Base-by-base conservation (phyloP, 495 filamentous ascomycete species). In the Poronia punctata region DNA sequence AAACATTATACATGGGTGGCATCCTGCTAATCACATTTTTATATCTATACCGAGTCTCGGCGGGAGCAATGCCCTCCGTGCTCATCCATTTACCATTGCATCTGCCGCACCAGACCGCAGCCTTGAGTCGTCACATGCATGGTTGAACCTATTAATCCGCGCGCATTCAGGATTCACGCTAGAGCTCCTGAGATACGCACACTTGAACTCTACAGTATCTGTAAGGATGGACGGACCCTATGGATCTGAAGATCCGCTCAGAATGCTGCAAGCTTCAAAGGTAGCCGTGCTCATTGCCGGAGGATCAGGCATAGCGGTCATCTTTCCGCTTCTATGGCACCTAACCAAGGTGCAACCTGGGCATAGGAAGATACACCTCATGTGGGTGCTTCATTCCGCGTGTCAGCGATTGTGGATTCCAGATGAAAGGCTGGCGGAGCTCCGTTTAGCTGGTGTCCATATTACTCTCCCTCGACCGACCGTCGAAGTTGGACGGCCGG, bases 61-160 rank as follows among this genome's bases (percentile, higher is more conserved):
- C 2, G 32, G 46, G 18, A 64, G 58, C 45, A 64, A 74, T 54
- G 46, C 61, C 26, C 26, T 75, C 44, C 59, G 78, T 65, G 61
- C 70, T 1, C 79, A 83, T 46, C 79, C 76, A 0, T 81, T 82
- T 47, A 79, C 75, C 3, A 77, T 82, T 38, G 68, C 75, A 23
- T 79, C 76, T 4, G 64, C 67, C 3, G 63, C 67, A 9, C 60
- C 68, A 5, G 43, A 39, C 12, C 41, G 47, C 10, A 46, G 25
- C n/a, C 6, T 39, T 1, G 25, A 16, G 11, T 43, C 52, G 1
- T 46, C 11, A n/a, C 57, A 63, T 33, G 68, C 67, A 3, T 68
- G 62, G 53, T 44, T 82, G 39, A 58, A 64, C 19, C 58, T 82
- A 4, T 62, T 82, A 9, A 67, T 80, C 40, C 69, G 73, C 35